A percentile compares a stretch with the other conserved stretches of the same genome.
Conservation (phyloP, 225 moss, liverwort and hornwort genomes). For the Asterella californica region DNA sequence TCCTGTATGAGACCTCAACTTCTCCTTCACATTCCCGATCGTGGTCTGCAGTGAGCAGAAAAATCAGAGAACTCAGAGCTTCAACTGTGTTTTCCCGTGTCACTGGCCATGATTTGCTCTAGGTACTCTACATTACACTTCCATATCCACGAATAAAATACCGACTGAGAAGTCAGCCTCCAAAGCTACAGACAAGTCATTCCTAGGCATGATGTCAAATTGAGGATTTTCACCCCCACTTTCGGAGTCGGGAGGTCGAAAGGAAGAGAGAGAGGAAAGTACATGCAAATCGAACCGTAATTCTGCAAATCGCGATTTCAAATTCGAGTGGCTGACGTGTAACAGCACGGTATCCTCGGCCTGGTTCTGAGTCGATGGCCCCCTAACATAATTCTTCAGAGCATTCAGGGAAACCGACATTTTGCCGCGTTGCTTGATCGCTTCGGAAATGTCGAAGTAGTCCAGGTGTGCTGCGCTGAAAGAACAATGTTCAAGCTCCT, state of each 20-base stretch:
- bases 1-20: conserved; percentile 77
- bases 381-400: conserved; percentile 78
- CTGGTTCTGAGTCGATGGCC: conserved; percentile 81
- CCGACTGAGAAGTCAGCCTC: neutral
- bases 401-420: conserved; percentile 54
- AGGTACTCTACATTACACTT: neutral
- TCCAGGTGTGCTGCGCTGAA: no score
- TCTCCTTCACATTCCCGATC: conserved; percentile 75
- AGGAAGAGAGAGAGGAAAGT: conserved; percentile 16
- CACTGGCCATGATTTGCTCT: neutral
- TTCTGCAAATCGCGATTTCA: conserved; percentile 80
- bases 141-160: neutral
- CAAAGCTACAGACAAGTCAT: neutral
- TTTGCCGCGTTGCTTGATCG: neutral
- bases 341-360: conserved; percentile 86
- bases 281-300: conserved; percentile 94
- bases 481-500: no score
- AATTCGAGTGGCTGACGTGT: conserved; percentile 92
- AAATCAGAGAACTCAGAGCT: neutral
- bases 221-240: neutral
- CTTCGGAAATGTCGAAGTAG: no score
- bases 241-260: no score
- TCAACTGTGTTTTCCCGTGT: neutral
- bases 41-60: conserved; percentile 51
- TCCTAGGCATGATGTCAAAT: neutral